Percentiles rank a stretch among this genome's conserved stretches.
phyloP scores from a whole-genome alignment of 257 asterid species.

The Lycium ferocissimum region DNA sequence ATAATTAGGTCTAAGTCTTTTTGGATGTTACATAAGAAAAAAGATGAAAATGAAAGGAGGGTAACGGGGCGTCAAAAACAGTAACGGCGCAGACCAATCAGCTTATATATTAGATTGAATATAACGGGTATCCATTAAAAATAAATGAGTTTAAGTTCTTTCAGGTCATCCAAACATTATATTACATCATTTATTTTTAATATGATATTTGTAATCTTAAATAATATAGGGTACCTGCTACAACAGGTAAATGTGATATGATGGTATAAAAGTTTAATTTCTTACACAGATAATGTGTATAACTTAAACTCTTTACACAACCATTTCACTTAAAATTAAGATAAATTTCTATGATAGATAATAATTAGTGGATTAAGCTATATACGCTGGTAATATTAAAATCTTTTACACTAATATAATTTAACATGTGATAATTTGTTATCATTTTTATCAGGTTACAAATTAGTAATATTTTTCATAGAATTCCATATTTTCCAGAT shows the following conservation, averaged over 20 bases:
- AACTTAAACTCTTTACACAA: not conserved
- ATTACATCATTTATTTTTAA: no score
- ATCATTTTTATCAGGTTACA: not conserved
- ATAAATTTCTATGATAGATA: not conserved
- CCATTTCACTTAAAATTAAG: not conserved
- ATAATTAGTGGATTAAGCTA: not conserved
- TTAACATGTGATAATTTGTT: not conserved
- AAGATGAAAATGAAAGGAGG: not conserved
- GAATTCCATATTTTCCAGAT: not conserved
- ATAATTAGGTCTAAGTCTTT: not conserved
- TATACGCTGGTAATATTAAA: not conserved
- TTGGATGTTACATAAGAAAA: not conserved
- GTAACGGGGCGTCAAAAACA: not conserved
- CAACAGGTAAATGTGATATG: not conserved
- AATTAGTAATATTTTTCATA: not conserved
- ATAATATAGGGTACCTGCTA: not conserved
- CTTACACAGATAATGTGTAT: not conserved
- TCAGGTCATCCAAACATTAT: not conserved
- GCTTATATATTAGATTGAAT: not conserved
- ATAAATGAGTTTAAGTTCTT: not conserved
- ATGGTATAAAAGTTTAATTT: not conserved
- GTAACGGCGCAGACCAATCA: not conserved
- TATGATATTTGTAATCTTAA: no score
- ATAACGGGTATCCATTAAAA: not conserved
- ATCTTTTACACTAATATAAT: not conserved